Evolutionary conservation across 495 filamentous ascomycete genomes (phyloP).

Genomic region (Annulohypoxylon moriforme): DNA sequence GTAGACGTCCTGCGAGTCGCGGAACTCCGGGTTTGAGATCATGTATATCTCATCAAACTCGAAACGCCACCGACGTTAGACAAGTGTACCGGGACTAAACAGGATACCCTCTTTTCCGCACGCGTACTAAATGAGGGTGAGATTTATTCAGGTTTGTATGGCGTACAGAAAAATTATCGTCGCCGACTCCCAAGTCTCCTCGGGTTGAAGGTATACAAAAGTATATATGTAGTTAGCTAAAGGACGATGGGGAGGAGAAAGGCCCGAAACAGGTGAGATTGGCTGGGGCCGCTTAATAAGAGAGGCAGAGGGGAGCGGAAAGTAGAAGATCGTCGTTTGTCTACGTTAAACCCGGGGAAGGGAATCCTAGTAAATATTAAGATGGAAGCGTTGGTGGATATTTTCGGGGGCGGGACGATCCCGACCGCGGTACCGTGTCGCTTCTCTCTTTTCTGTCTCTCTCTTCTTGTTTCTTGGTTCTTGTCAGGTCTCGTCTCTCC

Average conservation of each 20-base stretch:
- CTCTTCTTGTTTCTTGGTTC: background rate
- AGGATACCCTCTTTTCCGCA: background rate
- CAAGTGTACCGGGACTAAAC: background rate
- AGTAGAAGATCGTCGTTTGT: slow-evolving; percentile 33
- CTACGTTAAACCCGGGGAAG: slow-evolving; percentile 44
- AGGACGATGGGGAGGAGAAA: slow-evolving; percentile 19
- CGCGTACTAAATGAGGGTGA: slow-evolving; percentile 1
- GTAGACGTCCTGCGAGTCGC: slow-evolving; percentile 7
- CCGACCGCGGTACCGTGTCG: slow-evolving; percentile 33
- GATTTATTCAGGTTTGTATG: background rate
- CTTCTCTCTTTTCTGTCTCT: background rate
- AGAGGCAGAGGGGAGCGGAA: slow-evolving; percentile 17
- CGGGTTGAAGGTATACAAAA: slow-evolving; percentile 4
- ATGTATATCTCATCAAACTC: slow-evolving; percentile 23
- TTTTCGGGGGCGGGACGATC: slow-evolving; percentile 40
- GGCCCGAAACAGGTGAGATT: slow-evolving; percentile 28
- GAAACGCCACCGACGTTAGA: slow-evolving; percentile 6
- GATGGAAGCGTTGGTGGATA: slow-evolving; percentile 23
- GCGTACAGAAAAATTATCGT: slow-evolving; percentile 6
- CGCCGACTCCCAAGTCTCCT: background rate
- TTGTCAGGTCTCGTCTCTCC: background rate
- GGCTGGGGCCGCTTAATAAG: slow-evolving; percentile 39
- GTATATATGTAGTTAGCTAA: slow-evolving; percentile 11
- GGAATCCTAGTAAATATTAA: slow-evolving; percentile 35
- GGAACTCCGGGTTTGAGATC: slow-evolving; percentile 8